Conservation (phyloP, 2,329 filamentous ascomycete species). For the Alternaria brassicae region DNA sequence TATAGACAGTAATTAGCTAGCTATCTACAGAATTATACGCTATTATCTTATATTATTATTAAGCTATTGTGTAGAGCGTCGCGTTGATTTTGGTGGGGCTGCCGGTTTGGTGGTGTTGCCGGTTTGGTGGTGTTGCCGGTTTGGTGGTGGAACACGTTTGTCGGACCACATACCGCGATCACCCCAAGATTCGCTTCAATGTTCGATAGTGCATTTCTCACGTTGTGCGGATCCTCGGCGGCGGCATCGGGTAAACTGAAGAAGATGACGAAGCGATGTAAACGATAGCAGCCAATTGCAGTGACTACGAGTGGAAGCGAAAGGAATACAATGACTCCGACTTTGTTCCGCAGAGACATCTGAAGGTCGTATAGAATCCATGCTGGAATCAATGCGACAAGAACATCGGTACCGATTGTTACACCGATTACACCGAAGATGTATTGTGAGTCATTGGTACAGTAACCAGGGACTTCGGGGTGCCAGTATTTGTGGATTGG, state of each 20-base stretch:
- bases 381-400: constrained; percentile 15
- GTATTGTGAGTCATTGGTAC: constrained; percentile 1
- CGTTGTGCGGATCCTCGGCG: constrained; percentile 9
- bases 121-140: too few species aligned
- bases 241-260: not conserved
- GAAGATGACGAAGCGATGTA: constrained; percentile 6
- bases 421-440: constrained; percentile 6
- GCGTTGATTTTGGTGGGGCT: too few species aligned
- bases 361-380: constrained; percentile 15
- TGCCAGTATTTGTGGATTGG: constrained; percentile 16
- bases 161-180: constrained; percentile 14
- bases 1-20: too few species aligned
- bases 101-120: too few species aligned
- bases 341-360: constrained; percentile 12
- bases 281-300: constrained; percentile 16
- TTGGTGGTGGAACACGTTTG: too few species aligned
- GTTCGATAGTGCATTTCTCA: constrained; percentile 13
- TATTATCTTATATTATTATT: too few species aligned
- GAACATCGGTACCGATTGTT: constrained; percentile 16
- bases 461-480: not conserved
- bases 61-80: too few species aligned
- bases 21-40: too few species aligned
- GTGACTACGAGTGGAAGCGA: constrained; percentile 14
- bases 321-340: constrained; percentile 6
- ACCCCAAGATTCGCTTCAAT: constrained; percentile 16